Evolutionary conservation across 2,329 filamentous ascomycete species (phyloP), one percentile per base, ranked within the genome.

Genomic region (Fusarium duplospermum): DNA sequence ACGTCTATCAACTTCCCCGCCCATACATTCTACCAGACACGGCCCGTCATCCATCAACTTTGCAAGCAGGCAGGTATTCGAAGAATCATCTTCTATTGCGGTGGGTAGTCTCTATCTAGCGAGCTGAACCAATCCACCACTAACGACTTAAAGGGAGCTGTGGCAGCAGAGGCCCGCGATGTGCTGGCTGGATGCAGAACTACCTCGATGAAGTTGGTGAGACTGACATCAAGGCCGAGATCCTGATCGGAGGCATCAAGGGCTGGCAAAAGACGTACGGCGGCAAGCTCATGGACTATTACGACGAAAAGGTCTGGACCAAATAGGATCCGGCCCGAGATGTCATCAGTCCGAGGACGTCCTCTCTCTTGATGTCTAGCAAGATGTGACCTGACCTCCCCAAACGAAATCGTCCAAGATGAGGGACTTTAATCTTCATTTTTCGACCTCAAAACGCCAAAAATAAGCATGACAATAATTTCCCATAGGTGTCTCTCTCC

Each of bases 1-100:
- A 86, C 86, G 3, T 90, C 90, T 1, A 83, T 92, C 71, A 90
- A 90, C 72, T 81, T 90, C 16, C 88, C 88, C 1, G 88, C 88
- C 10, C 88, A 90, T 63, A 86, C 84, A 14, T 84, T 90, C 42
- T 89, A 88, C 62, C 86, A 86, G 61, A 86, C 86, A 4, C 83
- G 88, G 7, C 82, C 85, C 5, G 80, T 82, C 7, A 77, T 89
- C 31, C 86, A 89, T 70, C 83, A 84, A 52, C 80, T 90, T 20
- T 87, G 86, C 80, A 86, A 84, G 71, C 83, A 86, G 65, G 88
- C 87, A 2, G 84, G 83, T 1, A 81, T 89, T 24, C 83, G 83
- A 58, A 84, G 81, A 47, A 80, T 89, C 27, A 85, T 90, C 36
- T 89, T 89, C 74, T 90, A 90, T 79, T 90, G 88, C 74, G 87